Evolutionary conservation across 2,329 filamentous ascomycete species (phyloP).

Genomic region (Stenocarpella maydis): DNA sequence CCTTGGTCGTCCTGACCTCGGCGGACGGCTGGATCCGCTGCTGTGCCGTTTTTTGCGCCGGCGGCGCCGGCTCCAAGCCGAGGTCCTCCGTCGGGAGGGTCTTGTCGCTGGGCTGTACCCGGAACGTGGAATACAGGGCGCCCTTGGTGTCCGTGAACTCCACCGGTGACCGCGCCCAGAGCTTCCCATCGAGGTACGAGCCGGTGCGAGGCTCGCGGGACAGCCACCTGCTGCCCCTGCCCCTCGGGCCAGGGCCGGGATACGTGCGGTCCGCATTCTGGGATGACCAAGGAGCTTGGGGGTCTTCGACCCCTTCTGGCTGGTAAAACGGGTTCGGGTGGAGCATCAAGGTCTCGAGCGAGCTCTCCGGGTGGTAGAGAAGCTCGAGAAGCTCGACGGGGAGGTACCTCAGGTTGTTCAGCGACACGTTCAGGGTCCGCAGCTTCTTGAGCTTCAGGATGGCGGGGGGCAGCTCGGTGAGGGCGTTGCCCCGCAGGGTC

Average conservation of each 20-base stretch:
- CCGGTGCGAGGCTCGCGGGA: not conserved
- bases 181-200: slow-evolving; percentile 19
- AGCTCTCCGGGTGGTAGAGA: slow-evolving; percentile 50
- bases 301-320: slow-evolving; percentile 31
- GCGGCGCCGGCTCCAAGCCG: not conserved
- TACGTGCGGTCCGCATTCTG: slow-evolving; percentile 21
- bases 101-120: slow-evolving; percentile 30
- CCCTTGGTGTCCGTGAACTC: slow-evolving; percentile 42
- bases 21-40: slow-evolving; percentile 2
- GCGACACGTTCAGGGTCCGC: slow-evolving; percentile 69
- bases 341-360: slow-evolving; percentile 61
- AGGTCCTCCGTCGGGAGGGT: slow-evolving; percentile 35
- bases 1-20: slow-evolving; percentile 37
- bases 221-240: slow-evolving; percentile 29
- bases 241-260: slow-evolving; percentile 16
- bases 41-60: slow-evolving; percentile 1
- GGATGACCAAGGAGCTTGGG: slow-evolving; percentile 31
- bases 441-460: slow-evolving; percentile 67
- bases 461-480: slow-evolving; percentile 67
- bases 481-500: slow-evolving; percentile 70
- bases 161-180: slow-evolving; percentile 41
- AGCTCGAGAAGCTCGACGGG: slow-evolving; percentile 70
- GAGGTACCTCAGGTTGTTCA: slow-evolving; percentile 67
- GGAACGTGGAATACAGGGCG: slow-evolving; percentile 39
- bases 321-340: slow-evolving; percentile 71